A percentile compares a stretch with the other conserved stretches of the same genome.
phyloP scores from a whole-genome alignment of 345 rosid genomes.

The Brassica rapa region DNA sequence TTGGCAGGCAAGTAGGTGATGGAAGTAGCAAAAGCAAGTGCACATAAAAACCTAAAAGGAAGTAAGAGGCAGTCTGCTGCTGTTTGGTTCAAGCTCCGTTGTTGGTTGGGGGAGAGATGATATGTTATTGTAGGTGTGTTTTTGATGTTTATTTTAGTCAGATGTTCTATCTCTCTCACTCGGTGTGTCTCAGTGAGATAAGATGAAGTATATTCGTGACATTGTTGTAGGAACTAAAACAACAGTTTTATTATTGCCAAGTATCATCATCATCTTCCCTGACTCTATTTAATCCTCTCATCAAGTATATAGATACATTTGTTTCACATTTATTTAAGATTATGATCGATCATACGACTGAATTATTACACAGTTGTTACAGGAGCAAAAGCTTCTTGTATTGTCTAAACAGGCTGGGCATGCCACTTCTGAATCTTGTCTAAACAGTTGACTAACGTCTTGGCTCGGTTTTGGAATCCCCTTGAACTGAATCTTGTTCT shows the following conservation, averaged over 20 bases:
- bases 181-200: background rate
- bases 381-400: conserved; percentile 41
- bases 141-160: conserved; percentile 16
- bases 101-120: conserved; percentile 27
- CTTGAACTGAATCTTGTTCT: conserved; percentile 40
- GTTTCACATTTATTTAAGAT: background rate
- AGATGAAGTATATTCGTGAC: conserved; percentile 27
- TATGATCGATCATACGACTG: background rate
- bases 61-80: background rate
- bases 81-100: conserved; percentile 20
- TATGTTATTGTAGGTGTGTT: conserved; percentile 34
- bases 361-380: conserved; percentile 42
- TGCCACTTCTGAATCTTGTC: conserved; percentile 96
- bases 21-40: conserved; percentile 9
- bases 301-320: background rate
- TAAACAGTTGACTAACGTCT: conserved; percentile 86
- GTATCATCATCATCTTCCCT: conserved; percentile 10
- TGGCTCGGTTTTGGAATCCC: conserved; percentile 67
- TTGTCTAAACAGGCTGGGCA: conserved; percentile 57
- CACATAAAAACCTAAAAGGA: conserved; percentile 33
- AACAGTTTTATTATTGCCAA: background rate
- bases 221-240: background rate
- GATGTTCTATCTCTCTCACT: conserved; percentile 3
- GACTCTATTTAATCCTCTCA: background rate
- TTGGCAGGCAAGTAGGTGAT: too few species aligned